Percentiles rank a stretch among this genome's conserved stretches.
These are phyloP conservation scores for Ziziphus jujuba DNA, from an alignment of 306 rosid genomes.

Conservation along the genomic window DNA sequence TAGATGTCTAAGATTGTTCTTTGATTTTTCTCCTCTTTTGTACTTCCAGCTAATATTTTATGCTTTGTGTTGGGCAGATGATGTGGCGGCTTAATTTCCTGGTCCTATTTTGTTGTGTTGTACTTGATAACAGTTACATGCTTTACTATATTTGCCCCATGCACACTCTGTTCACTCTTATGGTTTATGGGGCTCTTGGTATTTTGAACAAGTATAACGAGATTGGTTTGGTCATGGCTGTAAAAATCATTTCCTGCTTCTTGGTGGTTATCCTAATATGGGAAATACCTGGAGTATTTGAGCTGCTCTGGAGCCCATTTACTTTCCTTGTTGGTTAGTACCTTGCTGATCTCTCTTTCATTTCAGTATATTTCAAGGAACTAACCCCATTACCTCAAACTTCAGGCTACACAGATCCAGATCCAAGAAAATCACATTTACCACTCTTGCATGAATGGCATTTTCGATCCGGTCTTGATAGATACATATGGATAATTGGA, in stretches of 20 bases:
- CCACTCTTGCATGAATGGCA: conserved; percentile 89
- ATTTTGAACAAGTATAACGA: conserved; percentile 83
- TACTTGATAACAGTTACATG: conserved; percentile 91
- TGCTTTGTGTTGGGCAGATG: conserved; percentile 66
- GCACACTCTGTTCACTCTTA: conserved; percentile 96
- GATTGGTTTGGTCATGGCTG: conserved; percentile 66
- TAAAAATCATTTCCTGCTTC: conserved; percentile 68
- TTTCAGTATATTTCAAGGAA: conserved; percentile 25
- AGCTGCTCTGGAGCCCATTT: conserved; percentile 79
- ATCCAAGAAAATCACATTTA: conserved; percentile 53
- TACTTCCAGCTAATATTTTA: conserved; percentile 13
- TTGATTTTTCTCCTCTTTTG: conserved; percentile 3
- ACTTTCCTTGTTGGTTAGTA: conserved; percentile 81
- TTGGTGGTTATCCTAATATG: conserved; percentile 76
- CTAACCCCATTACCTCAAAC: conserved; percentile 27
- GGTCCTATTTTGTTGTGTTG: conserved; percentile 72
- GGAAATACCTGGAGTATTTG: conserved; percentile 98
- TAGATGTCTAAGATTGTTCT: conserved; percentile 25
- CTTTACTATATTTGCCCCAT: conserved; percentile 96
- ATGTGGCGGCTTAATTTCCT: conserved; percentile 99
- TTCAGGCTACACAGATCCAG: conserved; percentile 76
- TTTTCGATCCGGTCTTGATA: conserved; percentile 96
- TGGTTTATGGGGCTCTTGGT: conserved; percentile 88
- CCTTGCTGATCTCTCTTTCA: conserved; percentile 21
- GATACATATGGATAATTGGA: conserved; percentile 96